Evolutionary conservation across 208 protist species (phyloP).

Genomic region (Phytomonas francai): DNA sequence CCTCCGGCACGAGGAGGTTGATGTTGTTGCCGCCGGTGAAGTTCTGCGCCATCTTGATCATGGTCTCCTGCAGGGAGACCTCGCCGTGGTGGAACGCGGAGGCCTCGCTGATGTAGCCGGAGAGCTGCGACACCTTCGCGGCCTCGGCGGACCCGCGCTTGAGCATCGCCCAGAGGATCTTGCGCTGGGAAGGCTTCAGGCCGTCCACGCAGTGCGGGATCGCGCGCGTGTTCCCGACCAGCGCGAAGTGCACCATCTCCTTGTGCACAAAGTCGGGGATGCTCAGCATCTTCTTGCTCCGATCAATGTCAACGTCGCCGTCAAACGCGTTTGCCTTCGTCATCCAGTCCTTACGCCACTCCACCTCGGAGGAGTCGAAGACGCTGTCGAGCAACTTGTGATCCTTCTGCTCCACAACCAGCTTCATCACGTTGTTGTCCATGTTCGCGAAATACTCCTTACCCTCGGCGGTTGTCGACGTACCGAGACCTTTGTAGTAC

Average conservation of each 20-base stretch:
- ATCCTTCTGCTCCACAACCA: conserved; percentile 83
- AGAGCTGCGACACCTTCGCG: conserved; percentile 98
- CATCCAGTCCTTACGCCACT: conserved; percentile 99
- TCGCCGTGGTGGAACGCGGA: conserved; percentile 99
- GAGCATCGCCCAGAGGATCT: conserved; percentile 97
- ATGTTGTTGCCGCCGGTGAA: conserved; percentile 99
- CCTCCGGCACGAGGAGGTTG: conserved; percentile 96
- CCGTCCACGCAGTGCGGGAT: conserved; percentile 96
- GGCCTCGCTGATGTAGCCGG: conserved; percentile 96
- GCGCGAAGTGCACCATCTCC: conserved; percentile 99
- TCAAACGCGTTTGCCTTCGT: conserved; percentile 84
- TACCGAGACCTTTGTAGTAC: conserved; percentile 99
- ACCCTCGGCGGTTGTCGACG: conserved; percentile 94
- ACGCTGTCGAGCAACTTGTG: conserved; percentile 96
- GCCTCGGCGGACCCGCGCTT: conserved; percentile 88
- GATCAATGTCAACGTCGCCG: conserved; percentile 87
- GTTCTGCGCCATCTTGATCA: conserved; percentile 99
- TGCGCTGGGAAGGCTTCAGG: conserved; percentile 99
- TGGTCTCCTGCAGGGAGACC: conserved; percentile 94
- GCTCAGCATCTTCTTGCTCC: conserved; percentile 72
- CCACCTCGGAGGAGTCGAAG: conserved; percentile 96
- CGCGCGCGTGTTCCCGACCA: conserved; percentile 83
- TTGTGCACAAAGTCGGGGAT: conserved; percentile 98
- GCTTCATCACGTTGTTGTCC: conserved; percentile 89
- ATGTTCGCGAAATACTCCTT: conserved; percentile 99